Evolutionary conservation across 2,329 filamentous ascomycete species (phyloP).

Genomic region (Scytalidium sp.): DNA sequence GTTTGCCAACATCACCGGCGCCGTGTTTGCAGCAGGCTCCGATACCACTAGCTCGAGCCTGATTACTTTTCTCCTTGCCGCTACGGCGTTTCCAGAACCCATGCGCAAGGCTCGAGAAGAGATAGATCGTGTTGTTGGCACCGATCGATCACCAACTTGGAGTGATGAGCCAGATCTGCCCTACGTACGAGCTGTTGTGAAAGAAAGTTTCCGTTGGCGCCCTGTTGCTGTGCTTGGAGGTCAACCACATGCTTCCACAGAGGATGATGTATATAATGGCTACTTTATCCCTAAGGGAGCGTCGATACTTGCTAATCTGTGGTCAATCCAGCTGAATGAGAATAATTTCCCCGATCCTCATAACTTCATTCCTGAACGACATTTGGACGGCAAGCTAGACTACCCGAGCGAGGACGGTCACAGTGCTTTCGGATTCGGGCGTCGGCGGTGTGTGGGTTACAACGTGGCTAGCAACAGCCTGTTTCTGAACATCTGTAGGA

Average conservation of each 20-base stretch:
- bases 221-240: conserved; percentile 32
- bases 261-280: conserved; percentile 53
- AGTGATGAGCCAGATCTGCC: conserved; percentile 41
- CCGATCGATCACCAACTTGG: conserved; percentile 37
- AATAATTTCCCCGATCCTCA: background rate
- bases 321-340: conserved; percentile 3
- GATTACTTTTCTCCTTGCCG: conserved; percentile 22
- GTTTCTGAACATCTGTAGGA: conserved; percentile 23
- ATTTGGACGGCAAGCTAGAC: conserved; percentile 13
- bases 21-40: background rate
- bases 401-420: conserved; percentile 26
- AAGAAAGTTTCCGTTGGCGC: conserved; percentile 46
- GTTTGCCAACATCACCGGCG: background rate
- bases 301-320: conserved; percentile 14
- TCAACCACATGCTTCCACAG: conserved; percentile 49
- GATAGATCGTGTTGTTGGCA: conserved; percentile 41
- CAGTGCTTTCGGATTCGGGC: conserved; percentile 27
- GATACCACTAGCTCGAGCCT: background rate
- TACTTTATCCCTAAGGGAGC: conserved; percentile 52
- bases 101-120: conserved; percentile 36
- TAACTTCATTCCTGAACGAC: background rate
- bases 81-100: conserved; percentile 34
- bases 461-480: conserved; percentile 30
- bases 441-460: conserved; percentile 30
- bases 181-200: conserved; percentile 44